A percentile compares a stretch with the other conserved stretches of the same genome.
These are phyloP conservation scores for Corylus heterophylla DNA, from an alignment of 306 rosid genomes.

Conservation along the genomic window DNA sequence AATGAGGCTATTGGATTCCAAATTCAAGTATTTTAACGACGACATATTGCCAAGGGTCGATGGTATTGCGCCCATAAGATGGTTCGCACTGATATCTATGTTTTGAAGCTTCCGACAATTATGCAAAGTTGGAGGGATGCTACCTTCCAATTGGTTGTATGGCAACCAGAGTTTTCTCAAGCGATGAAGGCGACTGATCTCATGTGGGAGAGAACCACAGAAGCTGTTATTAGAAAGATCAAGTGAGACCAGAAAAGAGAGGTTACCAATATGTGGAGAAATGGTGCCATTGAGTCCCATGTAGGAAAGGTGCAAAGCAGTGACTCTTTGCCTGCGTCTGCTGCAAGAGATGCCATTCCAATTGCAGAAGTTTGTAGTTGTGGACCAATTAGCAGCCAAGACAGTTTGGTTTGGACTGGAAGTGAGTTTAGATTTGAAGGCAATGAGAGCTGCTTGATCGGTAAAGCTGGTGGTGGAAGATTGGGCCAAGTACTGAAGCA, in stretches of 20 bases:
- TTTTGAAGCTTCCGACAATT: background rate
- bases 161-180: rapidly evolving
- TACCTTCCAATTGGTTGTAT: background rate
- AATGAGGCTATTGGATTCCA: background rate
- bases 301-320: background rate
- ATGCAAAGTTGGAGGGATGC: background rate
- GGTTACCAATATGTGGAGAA: constrained; percentile 3
- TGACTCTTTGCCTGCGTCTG: background rate
- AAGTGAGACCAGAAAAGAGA: background rate
- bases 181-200: background rate
- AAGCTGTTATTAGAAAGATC: background rate
- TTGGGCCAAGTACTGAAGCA: too few relatives aligned
- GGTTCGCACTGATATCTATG: rapidly evolving
- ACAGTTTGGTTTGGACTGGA: too few relatives aligned
- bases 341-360: too few relatives aligned
- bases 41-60: background rate
- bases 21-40: background rate
- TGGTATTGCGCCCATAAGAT: background rate
- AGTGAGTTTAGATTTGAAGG: too few relatives aligned
- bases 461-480: too few relatives aligned
- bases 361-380: too few relatives aligned
- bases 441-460: too few relatives aligned
- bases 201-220: background rate
- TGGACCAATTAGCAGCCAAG: too few relatives aligned
- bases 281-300: background rate